Evolutionary conservation across 2,329 filamentous ascomycete species (phyloP).

Genomic region (Penicillium sp.): DNA sequence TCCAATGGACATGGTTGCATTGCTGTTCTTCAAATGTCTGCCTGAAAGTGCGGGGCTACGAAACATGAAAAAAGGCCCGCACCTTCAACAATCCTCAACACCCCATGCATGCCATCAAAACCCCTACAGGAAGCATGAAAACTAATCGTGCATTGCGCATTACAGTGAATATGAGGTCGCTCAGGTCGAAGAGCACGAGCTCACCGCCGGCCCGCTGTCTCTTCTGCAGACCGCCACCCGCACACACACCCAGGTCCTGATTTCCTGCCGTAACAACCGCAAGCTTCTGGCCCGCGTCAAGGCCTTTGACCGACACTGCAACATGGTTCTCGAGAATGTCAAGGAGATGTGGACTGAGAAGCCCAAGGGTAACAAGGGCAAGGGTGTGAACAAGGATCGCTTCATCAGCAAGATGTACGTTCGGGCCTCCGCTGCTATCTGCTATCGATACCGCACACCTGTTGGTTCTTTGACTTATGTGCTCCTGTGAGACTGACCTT

Average conservation of each 20-base stretch:
- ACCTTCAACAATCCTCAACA: constrained; percentile 12
- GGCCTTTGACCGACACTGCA: constrained; percentile 97
- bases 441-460: not conserved
- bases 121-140: constrained; percentile 12
- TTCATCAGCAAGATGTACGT: constrained; percentile 96
- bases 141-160: constrained; percentile 22
- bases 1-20: constrained; percentile 5
- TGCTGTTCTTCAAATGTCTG: constrained; percentile 8
- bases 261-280: constrained; percentile 96
- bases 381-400: constrained; percentile 95
- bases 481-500: not conserved
- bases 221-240: constrained; percentile 96
- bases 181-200: constrained; percentile 75
- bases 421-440: not conserved
- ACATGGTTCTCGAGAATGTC: constrained; percentile 96
- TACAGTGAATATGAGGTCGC: constrained; percentile 84
- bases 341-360: constrained; percentile 99
- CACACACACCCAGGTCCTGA: constrained; percentile 91
- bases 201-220: constrained; percentile 77
- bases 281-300: constrained; percentile 97
- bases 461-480: not conserved
- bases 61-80: not conserved
- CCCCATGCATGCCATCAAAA: constrained; percentile 15
- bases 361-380: constrained; percentile 80
- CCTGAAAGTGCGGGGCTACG: constrained; percentile 10